Evolutionary conservation across 441 rosid genomes (phyloP).

Genomic region (Arabidopsis lyrata): DNA sequence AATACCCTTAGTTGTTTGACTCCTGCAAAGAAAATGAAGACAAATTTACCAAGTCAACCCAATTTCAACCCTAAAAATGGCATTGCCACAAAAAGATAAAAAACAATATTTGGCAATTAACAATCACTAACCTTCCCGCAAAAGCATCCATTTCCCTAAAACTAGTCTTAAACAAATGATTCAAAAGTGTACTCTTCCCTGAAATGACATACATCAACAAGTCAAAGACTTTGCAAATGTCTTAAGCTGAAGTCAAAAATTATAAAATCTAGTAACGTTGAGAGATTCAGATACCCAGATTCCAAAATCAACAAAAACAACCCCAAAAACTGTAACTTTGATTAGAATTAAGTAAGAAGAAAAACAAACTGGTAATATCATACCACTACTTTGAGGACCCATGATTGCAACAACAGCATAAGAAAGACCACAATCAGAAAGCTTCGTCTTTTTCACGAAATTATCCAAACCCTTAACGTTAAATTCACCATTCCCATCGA

Average conservation of each 20-base stretch:
- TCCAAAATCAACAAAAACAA: slow-evolving; percentile 1
- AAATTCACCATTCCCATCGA: slow-evolving; percentile 76
- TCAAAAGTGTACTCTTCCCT: slow-evolving; percentile 91
- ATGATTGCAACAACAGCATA: slow-evolving; percentile 93
- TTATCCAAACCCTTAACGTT: slow-evolving; percentile 69
- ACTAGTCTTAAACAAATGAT: slow-evolving; percentile 79
- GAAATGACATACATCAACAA: slow-evolving; percentile 23
- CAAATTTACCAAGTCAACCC: slow-evolving; percentile 16
- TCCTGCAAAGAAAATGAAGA: slow-evolving; percentile 55
- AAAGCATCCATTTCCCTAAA: slow-evolving; percentile 93
- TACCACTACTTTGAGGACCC: slow-evolving; percentile 99
- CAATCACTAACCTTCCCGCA: slow-evolving; percentile 64
- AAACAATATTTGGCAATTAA: background rate
- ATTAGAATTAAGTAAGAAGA: slow-evolving; percentile 10
- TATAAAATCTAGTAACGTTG: background rate
- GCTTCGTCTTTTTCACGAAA: slow-evolving; percentile 61
- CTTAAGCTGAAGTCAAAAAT: background rate
- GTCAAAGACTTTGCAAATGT: slow-evolving; percentile 14
- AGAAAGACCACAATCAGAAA: slow-evolving; percentile 78
- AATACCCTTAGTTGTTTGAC: slow-evolving; percentile 93
- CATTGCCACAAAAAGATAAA: slow-evolving; percentile 17
- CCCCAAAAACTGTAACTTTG: background rate
- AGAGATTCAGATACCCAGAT: background rate
- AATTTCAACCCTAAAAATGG: slow-evolving; percentile 25
- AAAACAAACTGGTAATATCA: background rate